Base-by-base conservation (phyloP, 768 basidiomycete species). In the Lactarius indigo region DNA sequence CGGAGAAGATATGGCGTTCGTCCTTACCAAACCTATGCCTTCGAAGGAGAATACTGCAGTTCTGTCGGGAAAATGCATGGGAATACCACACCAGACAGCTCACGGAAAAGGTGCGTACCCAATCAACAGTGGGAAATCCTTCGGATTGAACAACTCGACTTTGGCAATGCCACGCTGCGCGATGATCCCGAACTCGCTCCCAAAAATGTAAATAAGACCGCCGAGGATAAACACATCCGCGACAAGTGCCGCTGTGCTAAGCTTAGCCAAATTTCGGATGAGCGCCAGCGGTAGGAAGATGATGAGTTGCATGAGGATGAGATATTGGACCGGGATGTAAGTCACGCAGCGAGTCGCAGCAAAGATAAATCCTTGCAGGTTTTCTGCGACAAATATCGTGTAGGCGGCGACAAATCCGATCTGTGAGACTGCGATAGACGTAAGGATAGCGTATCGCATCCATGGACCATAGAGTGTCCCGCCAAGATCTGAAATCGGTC, bases 41-140 rank as follows among this genome's bases (percentile, higher is more conserved):
- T 99, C 96, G 72, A 98, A 99, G 1, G 97, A 94, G 77, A 98
- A 98, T 35, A 98, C 96, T 3, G 97, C 96, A 28, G 97, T 98
- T 9, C 95, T 94, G 68, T 31, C n/a, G 57, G 26, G 65, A 54
- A 68, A 68, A 52, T 42, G 20, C 31, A 18, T 64, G 68, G 6
- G 47, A 52, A 41, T n/a, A 31, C 13, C 4, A 28, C 70, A 57
- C 57, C 5, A 30, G 28, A 15, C n/a, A 15, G 42, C 17, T 56
- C 26, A n/a, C 7, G 59, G 13, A 23, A 66, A 13, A 47, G n/a
- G 6, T 28, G 64, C 41, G 70, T 71, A 92, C 91, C 94, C 97
- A 64, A 99, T 91, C 67, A 99, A 86, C 23, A 98, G 79, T 0
- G 96, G 89, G 79, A 94, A 99, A 70, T 93, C 90, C 73, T 85